Evolutionary conservation across 192 early-diverging fungal species (phyloP).

Genomic region (Chytriomyces sp.): DNA sequence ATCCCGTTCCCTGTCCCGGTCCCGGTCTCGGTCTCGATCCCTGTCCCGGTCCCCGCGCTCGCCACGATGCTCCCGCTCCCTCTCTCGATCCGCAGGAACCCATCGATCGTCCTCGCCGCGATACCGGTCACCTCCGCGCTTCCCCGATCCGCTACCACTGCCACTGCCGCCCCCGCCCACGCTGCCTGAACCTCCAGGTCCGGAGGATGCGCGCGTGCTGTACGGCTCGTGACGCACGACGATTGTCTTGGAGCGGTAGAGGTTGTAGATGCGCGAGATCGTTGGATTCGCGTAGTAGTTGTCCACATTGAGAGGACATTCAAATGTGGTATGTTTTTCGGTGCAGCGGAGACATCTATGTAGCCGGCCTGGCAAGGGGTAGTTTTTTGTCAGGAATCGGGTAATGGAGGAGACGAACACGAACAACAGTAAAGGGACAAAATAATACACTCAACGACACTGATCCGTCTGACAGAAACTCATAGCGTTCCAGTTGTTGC

Average conservation of each 20-base stretch:
- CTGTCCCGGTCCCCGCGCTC: constrained; percentile 4
- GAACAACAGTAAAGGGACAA: neutral
- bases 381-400: neutral
- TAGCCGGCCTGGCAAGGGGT: neutral
- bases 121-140: neutral
- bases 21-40: constrained; percentile 13
- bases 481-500: constrained; percentile 33
- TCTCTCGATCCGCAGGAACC: neutral
- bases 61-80: neutral
- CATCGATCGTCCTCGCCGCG: neutral
- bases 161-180: neutral
- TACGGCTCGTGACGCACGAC: constrained; percentile 30
- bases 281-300: constrained; percentile 11
- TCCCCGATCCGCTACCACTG: neutral
- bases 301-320: constrained; percentile 24
- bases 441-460: constrained; percentile 17
- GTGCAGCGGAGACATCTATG: constrained; percentile 25
- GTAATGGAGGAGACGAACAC: neutral
- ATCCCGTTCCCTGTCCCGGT: neutral
- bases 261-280: constrained; percentile 12
- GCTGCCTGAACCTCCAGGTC: no score
- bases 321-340: constrained; percentile 30
- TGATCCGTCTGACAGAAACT: constrained; percentile 29
- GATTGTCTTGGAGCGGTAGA: constrained; percentile 23
- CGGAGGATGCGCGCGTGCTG: neutral